Base-by-base conservation (phyloP, 176 grass and related monocot genomes). In the Aegilops umbellulata region DNA sequence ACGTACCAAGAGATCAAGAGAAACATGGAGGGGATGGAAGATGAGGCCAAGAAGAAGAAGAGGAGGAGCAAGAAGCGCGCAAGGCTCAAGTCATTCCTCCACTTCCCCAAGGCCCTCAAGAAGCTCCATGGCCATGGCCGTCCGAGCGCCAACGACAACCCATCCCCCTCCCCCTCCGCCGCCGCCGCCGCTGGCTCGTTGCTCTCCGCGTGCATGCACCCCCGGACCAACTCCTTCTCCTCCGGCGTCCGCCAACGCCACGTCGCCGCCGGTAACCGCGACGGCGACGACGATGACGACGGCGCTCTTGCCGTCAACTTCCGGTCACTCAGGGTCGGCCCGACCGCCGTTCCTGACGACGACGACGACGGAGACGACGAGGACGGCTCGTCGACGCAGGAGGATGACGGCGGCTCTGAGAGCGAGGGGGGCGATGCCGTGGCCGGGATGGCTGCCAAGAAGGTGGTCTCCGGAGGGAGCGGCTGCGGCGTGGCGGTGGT, bases 161-260 rank as follows among this genome's bases (percentile, higher is more conserved):
- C 75, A 13, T 25, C 38, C 36, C 36, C 22, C 1, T 19, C 47
- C 0, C 24, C 57, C 5, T 13, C 73, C 7, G 27, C 73, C 44
- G 29, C 44, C 8, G 17, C 65, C 3, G 65, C 67, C 6, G 11
- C 46, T 3, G 8, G 74, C 0, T 84, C 75, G 23, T 63, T 89
- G 66, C 81, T 89, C 39, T 84, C 87, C 55, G 81, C 75, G 17
- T 89, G 87, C 76, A 84, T 84, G 81, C 81, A 89, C 17, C 87
- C 87, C 11, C 74, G 87, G 75, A 89, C 87, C n/a, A 41, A 71
- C 16, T 89, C 87, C 81, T 89, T 89, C 30, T 67, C 66, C 39
- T 29, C 57, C 5, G 23, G 11, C 30, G 66, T 10, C 55, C 87
- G 27, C 17, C 73, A 47, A 57, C 60, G 69, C 69, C 60, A 61